phyloP scores from a whole-genome alignment of 768 basidiomycete genomes.

The Boletellus ananas region DNA sequence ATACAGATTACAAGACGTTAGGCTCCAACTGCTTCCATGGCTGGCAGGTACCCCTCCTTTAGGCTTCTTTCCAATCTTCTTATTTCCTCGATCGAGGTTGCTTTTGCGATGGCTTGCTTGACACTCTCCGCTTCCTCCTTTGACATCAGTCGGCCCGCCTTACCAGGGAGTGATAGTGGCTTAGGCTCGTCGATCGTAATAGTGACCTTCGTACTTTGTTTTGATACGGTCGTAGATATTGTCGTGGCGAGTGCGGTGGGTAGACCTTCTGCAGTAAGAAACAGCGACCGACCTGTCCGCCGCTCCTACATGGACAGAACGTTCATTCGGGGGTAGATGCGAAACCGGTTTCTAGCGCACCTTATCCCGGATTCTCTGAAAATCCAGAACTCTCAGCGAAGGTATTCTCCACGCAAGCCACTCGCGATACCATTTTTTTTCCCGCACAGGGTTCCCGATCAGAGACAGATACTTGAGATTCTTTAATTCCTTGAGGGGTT shows the following conservation, averaged over 20 bases:
- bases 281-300: constrained; percentile 65
- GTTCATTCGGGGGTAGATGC: constrained; percentile 23
- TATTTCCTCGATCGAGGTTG: constrained; percentile 90
- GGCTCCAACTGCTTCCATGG: constrained; percentile 74
- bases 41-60: constrained; percentile 80
- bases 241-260: constrained; percentile 78
- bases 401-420: constrained; percentile 91
- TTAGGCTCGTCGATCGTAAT: constrained; percentile 80
- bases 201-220: constrained; percentile 55
- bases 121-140: constrained; percentile 89
- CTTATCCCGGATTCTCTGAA: constrained; percentile 92
- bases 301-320: constrained; percentile 60
- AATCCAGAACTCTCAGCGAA: constrained; percentile 88
- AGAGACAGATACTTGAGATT: constrained; percentile 73
- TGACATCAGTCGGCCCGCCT: constrained; percentile 84
- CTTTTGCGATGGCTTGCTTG: constrained; percentile 81
- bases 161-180: constrained; percentile 48
- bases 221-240: constrained; percentile 69
- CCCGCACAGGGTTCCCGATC: constrained; percentile 78
- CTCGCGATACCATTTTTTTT: constrained; percentile 95
- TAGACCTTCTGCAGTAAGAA: constrained; percentile 75
- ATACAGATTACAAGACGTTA: constrained; percentile 41
- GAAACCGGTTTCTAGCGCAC: constrained; percentile 51
- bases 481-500: constrained; percentile 73
- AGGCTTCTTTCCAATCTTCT: constrained; percentile 76